Percentiles rank a stretch among this genome's conserved stretches.
These are phyloP conservation scores for Platanus orientalis DNA, from an alignment of 164 flowering plant species.

Conservation along the genomic window DNA sequence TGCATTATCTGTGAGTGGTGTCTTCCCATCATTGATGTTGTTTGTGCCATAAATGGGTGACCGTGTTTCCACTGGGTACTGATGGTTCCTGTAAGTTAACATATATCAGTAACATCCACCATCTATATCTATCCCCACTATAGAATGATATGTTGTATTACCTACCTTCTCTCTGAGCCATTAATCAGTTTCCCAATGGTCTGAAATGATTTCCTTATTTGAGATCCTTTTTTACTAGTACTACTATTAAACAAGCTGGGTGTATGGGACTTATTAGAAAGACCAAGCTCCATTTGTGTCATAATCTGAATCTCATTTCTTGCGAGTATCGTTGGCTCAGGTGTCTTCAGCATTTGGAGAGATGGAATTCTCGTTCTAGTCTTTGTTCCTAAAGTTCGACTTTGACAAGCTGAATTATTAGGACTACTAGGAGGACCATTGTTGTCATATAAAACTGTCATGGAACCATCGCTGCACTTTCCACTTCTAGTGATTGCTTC, in stretches of 20 bases:
- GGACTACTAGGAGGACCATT: constrained; percentile 35
- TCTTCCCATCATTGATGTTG: constrained; percentile 23
- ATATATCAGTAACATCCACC: neutral
- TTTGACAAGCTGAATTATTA: constrained; percentile 23
- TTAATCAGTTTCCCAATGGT: constrained; percentile 76
- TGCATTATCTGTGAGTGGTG: constrained; percentile 39
- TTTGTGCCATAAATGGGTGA: constrained; percentile 21
- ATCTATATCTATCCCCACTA: neutral
- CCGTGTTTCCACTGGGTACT: constrained; percentile 20
- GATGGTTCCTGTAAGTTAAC: constrained; percentile 50
- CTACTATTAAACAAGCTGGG: constrained; percentile 18
- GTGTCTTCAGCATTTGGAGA: constrained; percentile 43
- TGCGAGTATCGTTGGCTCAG: constrained; percentile 33
- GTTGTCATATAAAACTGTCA: constrained; percentile 10
- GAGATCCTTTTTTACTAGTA: constrained; percentile 56
- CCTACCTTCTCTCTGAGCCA: constrained; percentile 80
- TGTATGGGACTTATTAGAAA: constrained; percentile 29
- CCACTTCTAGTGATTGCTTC: constrained; percentile 19
- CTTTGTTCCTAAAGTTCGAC: constrained; percentile 17
- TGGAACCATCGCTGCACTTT: constrained; percentile 15
- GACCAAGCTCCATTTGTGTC: constrained; percentile 26
- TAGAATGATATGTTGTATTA: neutral
- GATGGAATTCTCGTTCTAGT: constrained; percentile 26
- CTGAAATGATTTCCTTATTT: constrained; percentile 67
- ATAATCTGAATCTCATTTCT: constrained; percentile 23